Evolutionary conservation across 75 land plant genomes (phyloP).

Genomic region (Picea glauca): DNA sequence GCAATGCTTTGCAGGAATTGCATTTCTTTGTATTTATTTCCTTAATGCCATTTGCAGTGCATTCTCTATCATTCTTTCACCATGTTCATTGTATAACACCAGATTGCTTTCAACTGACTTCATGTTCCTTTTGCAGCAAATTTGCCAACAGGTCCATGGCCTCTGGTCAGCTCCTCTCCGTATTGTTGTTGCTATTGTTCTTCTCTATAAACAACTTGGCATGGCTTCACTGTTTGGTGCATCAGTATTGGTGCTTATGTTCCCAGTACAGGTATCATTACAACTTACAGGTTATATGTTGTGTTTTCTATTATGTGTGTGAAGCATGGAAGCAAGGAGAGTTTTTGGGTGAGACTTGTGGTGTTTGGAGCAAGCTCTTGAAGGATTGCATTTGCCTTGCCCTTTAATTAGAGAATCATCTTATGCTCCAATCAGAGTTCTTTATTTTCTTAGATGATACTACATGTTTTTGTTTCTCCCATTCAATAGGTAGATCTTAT

Average conservation of each 20-base stretch:
- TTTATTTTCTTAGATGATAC: background rate
- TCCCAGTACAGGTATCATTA: constrained; percentile 70
- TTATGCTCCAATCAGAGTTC: no score
- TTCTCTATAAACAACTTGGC: constrained; percentile 82
- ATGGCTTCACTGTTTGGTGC: constrained; percentile 83
- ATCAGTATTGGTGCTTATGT: constrained; percentile 69
- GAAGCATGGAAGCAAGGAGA: no score
- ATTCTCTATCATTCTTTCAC: background rate
- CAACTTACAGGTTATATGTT: no score
- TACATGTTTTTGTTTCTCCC: background rate
- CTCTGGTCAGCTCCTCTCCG: constrained; percentile 97
- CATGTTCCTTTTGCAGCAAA: constrained; percentile 43
- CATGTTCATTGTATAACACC: background rate
- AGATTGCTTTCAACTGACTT: background rate
- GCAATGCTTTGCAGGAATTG: background rate
- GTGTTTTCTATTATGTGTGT: no score
- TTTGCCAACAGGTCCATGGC: constrained; percentile 76
- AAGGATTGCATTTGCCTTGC: no score
- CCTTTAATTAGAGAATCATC: no score
- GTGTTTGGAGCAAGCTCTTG: no score
- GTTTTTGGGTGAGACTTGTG: no score
- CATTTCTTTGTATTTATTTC: background rate
- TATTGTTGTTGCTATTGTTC: constrained; percentile 60
- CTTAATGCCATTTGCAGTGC: background rate
- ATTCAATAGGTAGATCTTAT: background rate